Conservation (phyloP, 2,329 filamentous ascomycete genomes). For the Stagonosporopsis chrysanthemi region DNA sequence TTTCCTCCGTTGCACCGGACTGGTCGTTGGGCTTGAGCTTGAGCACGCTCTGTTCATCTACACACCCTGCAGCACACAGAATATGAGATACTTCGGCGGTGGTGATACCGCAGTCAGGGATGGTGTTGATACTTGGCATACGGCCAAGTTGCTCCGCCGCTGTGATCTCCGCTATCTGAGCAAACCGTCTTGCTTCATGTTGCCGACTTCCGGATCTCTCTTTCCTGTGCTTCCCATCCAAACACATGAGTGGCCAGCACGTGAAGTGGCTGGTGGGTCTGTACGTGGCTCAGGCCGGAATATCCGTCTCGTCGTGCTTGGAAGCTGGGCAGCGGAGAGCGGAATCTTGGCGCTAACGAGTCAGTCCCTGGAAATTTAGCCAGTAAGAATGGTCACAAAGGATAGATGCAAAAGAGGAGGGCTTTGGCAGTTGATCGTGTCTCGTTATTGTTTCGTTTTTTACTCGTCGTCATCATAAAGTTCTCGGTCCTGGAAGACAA, state of each 20-base stretch:
- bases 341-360: conserved; percentile 4
- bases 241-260: neutral
- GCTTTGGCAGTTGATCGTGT: neutral
- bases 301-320: conserved; percentile 12
- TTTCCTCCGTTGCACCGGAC: neutral
- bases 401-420: neutral
- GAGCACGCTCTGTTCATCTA: neutral
- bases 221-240: neutral
- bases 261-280: conserved; percentile 2
- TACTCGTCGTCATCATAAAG: conserved; percentile 64
- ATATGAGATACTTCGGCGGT: neutral
- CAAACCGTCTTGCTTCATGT: neutral
- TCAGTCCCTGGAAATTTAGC: neutral
- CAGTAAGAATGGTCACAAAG: neutral
- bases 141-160: conserved; percentile 5
- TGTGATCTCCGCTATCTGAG: conserved; percentile 2
- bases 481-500: conserved; percentile 81
- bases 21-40: neutral
- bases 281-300: conserved; percentile 2
- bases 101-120: neutral
- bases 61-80: neutral
- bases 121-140: conserved; percentile 1
- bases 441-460: conserved; percentile 2
- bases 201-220: conserved; percentile 4
- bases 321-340: conserved; percentile 9